Conservation (phyloP, 148 eudicot genomes). For the Fagopyrum tataricum region DNA sequence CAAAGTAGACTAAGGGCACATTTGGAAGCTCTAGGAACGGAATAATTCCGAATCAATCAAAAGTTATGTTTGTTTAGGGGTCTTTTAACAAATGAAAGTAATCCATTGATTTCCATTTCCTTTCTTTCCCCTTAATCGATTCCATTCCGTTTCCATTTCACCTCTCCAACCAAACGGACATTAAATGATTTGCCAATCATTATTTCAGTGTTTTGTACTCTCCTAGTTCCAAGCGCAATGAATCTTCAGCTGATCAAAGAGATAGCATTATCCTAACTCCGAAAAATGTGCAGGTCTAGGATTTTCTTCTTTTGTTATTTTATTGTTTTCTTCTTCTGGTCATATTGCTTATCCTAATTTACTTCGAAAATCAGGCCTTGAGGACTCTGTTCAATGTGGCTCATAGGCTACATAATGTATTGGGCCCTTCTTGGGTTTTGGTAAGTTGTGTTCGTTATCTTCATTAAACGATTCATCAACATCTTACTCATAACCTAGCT, state of each 20-base stretch:
- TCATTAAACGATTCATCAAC: background rate
- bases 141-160: too few relatives aligned
- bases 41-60: too few relatives aligned
- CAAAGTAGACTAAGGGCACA: background rate
- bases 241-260: conserved; percentile 56
- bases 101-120: too few relatives aligned
- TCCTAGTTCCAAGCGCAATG: conserved; percentile 68
- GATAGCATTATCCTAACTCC: conserved; percentile 79
- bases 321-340: conserved; percentile 7
- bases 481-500: background rate
- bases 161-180: too few relatives aligned
- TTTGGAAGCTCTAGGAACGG: too few relatives aligned
- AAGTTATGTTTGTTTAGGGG: too few relatives aligned
- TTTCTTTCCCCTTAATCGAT: too few relatives aligned
- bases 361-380: conserved; percentile 53
- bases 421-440: conserved; percentile 98
- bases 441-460: conserved; percentile 34
- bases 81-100: too few relatives aligned
- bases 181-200: conserved; percentile 19
- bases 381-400: conserved; percentile 99
- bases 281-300: conserved; percentile 85
- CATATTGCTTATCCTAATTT: conserved; percentile 14
- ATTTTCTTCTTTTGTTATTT: background rate
- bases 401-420: conserved; percentile 83
- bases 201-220: conserved; percentile 57